phyloP scores from a whole-genome alignment of 2,329 filamentous ascomycete species.

The Septoria petroselini region DNA sequence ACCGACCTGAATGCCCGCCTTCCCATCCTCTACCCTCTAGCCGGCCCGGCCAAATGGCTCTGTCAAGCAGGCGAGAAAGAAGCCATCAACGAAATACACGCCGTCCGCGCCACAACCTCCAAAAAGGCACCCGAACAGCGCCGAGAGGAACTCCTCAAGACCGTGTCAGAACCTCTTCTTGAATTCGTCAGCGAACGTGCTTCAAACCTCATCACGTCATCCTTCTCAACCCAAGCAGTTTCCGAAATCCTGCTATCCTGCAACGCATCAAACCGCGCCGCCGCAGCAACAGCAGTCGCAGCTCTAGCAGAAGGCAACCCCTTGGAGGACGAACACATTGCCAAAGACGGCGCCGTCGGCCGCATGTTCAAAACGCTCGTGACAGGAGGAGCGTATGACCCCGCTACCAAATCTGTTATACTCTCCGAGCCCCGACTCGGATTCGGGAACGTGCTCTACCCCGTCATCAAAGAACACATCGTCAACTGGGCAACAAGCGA shows the following conservation, averaged over 20 bases:
- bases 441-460: constrained; percentile 80
- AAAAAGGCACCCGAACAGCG: constrained; percentile 84
- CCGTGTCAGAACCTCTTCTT: constrained; percentile 71
- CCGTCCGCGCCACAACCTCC: constrained; percentile 76
- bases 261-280: constrained; percentile 52
- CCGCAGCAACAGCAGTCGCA: constrained; percentile 65
- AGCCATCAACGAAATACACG: constrained; percentile 71
- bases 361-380: constrained; percentile 90
- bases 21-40: constrained; percentile 77
- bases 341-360: constrained; percentile 62
- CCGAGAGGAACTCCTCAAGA: constrained; percentile 70
- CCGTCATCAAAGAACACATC: constrained; percentile 70
- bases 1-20: constrained; percentile 64
- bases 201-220: constrained; percentile 65
- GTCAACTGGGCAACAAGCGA: constrained; percentile 81
- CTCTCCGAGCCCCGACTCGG: constrained; percentile 71
- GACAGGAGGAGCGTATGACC: constrained; percentile 82
- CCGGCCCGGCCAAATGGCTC: constrained; percentile 60
- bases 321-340: constrained; percentile 55
- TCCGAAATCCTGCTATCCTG: constrained; percentile 75
- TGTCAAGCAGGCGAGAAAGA: constrained; percentile 61
- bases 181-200: constrained; percentile 68
- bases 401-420: constrained; percentile 64
- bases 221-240: constrained; percentile 84
- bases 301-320: constrained; percentile 42